phyloP scores from a whole-genome alignment of 2,329 filamentous ascomycete species.

The Xylariales sp. region DNA sequence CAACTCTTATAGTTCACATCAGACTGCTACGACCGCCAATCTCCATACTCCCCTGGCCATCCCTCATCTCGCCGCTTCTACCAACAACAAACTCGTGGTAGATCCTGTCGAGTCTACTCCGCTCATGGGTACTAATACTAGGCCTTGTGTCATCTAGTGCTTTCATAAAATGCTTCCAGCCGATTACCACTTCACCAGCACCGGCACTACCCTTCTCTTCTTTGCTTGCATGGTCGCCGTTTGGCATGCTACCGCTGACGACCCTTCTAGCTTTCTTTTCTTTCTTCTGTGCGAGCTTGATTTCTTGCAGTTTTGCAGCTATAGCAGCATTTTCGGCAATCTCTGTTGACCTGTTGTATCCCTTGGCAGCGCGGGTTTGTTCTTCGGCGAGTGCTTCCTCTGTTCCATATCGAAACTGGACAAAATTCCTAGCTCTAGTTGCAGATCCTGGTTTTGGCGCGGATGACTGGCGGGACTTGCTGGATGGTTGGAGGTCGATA shows the following conservation, averaged over 20 bases:
- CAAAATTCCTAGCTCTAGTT: slow-evolving; percentile 50
- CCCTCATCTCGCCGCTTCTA: slow-evolving; percentile 91
- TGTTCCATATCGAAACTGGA: slow-evolving; percentile 79
- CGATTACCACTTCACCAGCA: slow-evolving; percentile 69
- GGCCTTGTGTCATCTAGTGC: slow-evolving; percentile 73
- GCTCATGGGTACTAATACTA: slow-evolving; percentile 78
- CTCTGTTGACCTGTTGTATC: slow-evolving; percentile 46
- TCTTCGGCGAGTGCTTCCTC: slow-evolving; percentile 43
- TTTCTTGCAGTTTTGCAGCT: slow-evolving; percentile 72
- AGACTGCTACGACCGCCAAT: slow-evolving; percentile 89
- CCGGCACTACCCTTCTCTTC: slow-evolving; percentile 34
- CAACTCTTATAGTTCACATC: slow-evolving; percentile 58
- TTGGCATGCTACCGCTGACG: slow-evolving; percentile 19
- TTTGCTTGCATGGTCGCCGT: slow-evolving; percentile 17
- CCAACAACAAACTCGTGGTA: slow-evolving; percentile 92
- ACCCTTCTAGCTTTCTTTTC: slow-evolving; percentile 45
- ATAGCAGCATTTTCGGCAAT: slow-evolving; percentile 77
- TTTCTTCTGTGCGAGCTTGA: slow-evolving; percentile 67
- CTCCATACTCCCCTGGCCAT: slow-evolving; percentile 86
- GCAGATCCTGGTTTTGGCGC: slow-evolving; percentile 30
- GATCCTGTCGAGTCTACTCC: slow-evolving; percentile 68
- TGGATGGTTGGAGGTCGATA: slow-evolving; percentile 29
- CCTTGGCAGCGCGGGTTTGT: slow-evolving; percentile 30
- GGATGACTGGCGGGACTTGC: slow-evolving; percentile 23
- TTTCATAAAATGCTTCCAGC: slow-evolving; percentile 77